phyloP scores from a whole-genome alignment of 225 moss, liverwort and hornwort genomes.

The Bryum argenteum region DNA sequence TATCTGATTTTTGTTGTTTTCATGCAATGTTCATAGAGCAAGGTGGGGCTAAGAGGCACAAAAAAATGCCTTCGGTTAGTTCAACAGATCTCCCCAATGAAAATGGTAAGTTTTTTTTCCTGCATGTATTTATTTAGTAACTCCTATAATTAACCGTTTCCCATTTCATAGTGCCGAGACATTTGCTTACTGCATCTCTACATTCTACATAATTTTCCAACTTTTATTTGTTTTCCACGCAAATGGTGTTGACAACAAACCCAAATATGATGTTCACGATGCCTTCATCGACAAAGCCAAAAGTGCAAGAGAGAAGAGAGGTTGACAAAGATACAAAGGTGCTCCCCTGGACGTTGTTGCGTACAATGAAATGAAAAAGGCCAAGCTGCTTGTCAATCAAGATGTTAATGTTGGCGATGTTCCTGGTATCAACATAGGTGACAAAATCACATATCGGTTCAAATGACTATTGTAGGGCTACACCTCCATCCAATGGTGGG shows the following conservation, averaged over 20 bases:
- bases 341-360: constrained; percentile 54
- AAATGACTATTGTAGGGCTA: constrained; percentile 60
- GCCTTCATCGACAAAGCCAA: constrained; percentile 35
- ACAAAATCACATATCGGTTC: constrained; percentile 42
- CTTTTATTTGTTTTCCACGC: constrained; percentile 23
- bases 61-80: constrained; percentile 25
- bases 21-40: constrained; percentile 26
- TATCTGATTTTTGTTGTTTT: too few species aligned
- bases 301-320: constrained; percentile 24
- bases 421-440: constrained; percentile 56
- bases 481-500: constrained; percentile 57
- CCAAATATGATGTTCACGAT: constrained; percentile 33
- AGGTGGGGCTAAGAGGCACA: constrained; percentile 25
- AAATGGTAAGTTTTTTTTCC: too few species aligned
- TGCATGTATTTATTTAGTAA: not conserved
- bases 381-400: constrained; percentile 29
- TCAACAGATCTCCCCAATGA: too few species aligned
- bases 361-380: constrained; percentile 44
- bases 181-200: not conserved
- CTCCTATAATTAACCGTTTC: not conserved
- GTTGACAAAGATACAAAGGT: constrained; percentile 25
- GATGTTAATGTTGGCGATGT: constrained; percentile 46
- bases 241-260: constrained; percentile 42
- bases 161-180: constrained; percentile 1
- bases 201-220: not conserved